phyloP scores from a whole-genome alignment of 257 asterid species.

The Lithospermum erythrorhizon region DNA sequence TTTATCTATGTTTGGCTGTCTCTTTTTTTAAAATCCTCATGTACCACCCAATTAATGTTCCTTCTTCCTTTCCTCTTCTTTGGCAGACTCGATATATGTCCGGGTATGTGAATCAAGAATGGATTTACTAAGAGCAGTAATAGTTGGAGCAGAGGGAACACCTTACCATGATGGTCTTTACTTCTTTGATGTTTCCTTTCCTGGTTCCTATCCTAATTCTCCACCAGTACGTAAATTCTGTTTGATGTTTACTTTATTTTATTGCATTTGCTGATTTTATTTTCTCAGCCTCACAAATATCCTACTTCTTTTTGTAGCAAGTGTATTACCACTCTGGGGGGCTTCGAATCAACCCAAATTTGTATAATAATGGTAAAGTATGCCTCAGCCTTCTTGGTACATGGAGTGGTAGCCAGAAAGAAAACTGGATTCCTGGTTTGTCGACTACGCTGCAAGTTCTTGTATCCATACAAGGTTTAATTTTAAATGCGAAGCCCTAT shows the following conservation, averaged over 20 bases:
- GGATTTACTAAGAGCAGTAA: slow-evolving; percentile 28
- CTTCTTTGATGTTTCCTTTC: slow-evolving; percentile 26
- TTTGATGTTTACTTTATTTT: background rate
- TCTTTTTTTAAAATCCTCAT: background rate
- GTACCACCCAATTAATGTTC: background rate
- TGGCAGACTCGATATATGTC: slow-evolving; percentile 21
- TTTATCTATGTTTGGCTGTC: no score
- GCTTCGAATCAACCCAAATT: slow-evolving; percentile 24
- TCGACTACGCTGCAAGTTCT: slow-evolving; percentile 27
- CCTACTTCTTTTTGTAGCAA: slow-evolving; percentile 10
- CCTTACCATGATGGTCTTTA: slow-evolving; percentile 32
- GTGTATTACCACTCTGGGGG: slow-evolving; percentile 26
- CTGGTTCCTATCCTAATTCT: slow-evolving; percentile 17
- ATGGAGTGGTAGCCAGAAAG: slow-evolving; percentile 18
- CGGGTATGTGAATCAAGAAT: slow-evolving; percentile 27
- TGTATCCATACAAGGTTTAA: slow-evolving; percentile 27
- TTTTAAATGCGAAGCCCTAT: slow-evolving; percentile 26
- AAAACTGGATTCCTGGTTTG: slow-evolving; percentile 20
- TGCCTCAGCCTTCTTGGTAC: slow-evolving; percentile 33
- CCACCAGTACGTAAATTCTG: slow-evolving; percentile 17
- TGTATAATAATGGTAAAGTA: slow-evolving; percentile 23
- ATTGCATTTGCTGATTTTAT: background rate
- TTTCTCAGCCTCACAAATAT: background rate
- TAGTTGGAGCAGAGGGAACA: slow-evolving; percentile 28
- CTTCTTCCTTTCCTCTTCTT: background rate